A percentile compares a stretch with the other conserved stretches of the same genome.
Evolutionary conservation across 305 asterid species (phyloP).

Genomic region (Euphrasia arctica): DNA sequence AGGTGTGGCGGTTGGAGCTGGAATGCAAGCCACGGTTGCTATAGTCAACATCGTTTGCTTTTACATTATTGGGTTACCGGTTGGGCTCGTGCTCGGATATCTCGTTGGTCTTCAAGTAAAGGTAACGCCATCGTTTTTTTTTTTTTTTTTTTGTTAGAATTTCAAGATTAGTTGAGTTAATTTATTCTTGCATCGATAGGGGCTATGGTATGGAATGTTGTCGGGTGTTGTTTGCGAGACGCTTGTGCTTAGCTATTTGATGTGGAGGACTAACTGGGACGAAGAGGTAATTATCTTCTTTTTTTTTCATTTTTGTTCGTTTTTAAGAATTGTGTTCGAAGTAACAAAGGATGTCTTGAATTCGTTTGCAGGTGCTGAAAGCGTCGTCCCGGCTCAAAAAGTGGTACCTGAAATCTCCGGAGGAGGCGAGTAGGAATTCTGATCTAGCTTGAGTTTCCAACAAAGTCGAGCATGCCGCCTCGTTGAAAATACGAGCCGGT

Average conservation of each 20-base stretch:
- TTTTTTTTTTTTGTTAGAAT: too few relatives aligned
- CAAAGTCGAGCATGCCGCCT: too few relatives aligned
- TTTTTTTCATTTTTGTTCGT: too few relatives aligned
- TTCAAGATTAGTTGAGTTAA: too few relatives aligned
- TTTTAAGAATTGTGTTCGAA: too few relatives aligned
- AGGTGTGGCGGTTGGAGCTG: constrained; percentile 95
- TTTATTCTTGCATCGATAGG: constrained; percentile 38
- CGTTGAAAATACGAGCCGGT: neutral
- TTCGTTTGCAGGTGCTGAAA: too few relatives aligned
- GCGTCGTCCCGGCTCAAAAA: too few relatives aligned
- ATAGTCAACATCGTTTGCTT: constrained; percentile 58
- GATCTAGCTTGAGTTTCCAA: too few relatives aligned
- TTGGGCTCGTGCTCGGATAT: constrained; percentile 72
- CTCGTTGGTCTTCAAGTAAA: constrained; percentile 56
- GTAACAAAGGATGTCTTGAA: too few relatives aligned
- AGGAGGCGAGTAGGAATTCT: too few relatives aligned
- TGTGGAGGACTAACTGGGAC: constrained; percentile 86
- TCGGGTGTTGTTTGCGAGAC: constrained; percentile 62
- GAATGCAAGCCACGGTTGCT: constrained; percentile 72
- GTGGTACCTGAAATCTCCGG: too few relatives aligned
- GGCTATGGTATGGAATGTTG: constrained; percentile 91
- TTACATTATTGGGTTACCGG: constrained; percentile 69
- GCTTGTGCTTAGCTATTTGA: constrained; percentile 57
- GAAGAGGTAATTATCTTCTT: constrained; percentile 43
- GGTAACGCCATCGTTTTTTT: constrained; percentile 31